Percentiles rank a stretch among this genome's conserved stretches.
Conservation (phyloP, 352 stramenopile species). For the Globisporangium paroecandrum region DNA sequence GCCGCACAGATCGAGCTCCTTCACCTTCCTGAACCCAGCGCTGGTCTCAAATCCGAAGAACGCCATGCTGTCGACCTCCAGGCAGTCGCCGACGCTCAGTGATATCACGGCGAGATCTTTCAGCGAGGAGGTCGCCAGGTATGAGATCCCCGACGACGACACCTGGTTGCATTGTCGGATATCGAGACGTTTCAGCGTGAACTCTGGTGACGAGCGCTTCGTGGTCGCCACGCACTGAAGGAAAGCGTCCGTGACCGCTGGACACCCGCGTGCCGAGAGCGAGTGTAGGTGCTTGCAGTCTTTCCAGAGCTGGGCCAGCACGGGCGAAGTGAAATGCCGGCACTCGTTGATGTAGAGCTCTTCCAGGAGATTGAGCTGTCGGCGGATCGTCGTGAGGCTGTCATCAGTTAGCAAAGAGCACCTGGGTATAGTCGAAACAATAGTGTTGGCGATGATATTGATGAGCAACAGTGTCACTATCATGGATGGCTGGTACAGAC, state of each 20-base stretch:
- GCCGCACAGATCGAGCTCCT: slow-evolving; percentile 36
- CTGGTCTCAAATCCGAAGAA: slow-evolving; percentile 74
- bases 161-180: slow-evolving; percentile 63
- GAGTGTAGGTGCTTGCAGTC: slow-evolving; percentile 53
- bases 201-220: slow-evolving; percentile 26
- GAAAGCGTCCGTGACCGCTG: slow-evolving; percentile 48
- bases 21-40: slow-evolving; percentile 24
- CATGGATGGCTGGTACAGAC: not conserved
- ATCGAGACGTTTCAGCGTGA: slow-evolving; percentile 34
- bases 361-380: slow-evolving; percentile 41
- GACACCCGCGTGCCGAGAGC: slow-evolving; percentile 38
- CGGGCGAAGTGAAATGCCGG: slow-evolving; percentile 49
- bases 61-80: slow-evolving; percentile 61
- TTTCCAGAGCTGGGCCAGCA: slow-evolving; percentile 49
- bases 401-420: slow-evolving; percentile 58
- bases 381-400: slow-evolving; percentile 38
- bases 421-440: slow-evolving; percentile 9
- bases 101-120: slow-evolving; percentile 28
- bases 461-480: not conserved
- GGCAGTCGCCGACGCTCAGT: slow-evolving; percentile 49
- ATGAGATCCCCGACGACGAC: slow-evolving; percentile 54
- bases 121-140: slow-evolving; percentile 39
- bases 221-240: slow-evolving; percentile 55
- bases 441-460: not conserved
- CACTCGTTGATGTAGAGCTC: slow-evolving; percentile 57